phyloP scores from a whole-genome alignment of 192 early-diverging fungal genomes.

The Umbelopsis isabellina region DNA sequence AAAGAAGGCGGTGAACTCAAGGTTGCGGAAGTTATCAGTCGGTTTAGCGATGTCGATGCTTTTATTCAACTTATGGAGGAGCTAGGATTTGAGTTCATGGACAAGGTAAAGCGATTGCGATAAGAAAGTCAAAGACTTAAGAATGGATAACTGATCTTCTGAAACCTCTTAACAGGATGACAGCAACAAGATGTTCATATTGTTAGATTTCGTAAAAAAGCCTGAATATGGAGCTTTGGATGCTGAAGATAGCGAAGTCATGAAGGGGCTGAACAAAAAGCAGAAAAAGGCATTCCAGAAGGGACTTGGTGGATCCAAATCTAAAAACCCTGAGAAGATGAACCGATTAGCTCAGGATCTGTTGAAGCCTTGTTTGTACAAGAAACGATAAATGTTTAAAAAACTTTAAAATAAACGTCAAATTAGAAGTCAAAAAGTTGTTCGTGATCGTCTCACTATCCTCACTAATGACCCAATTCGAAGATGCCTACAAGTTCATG shows the following conservation, averaged over 20 bases:
- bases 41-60: constrained; percentile 77
- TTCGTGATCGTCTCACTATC: neutral
- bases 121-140: neutral
- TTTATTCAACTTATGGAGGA: constrained; percentile 74
- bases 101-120: constrained; percentile 51
- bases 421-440: neutral
- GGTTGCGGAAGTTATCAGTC: constrained; percentile 93
- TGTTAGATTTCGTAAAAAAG: constrained; percentile 81
- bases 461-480: neutral
- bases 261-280: constrained; percentile 40
- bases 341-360: constrained; percentile 48
- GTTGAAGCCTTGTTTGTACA: constrained; percentile 65
- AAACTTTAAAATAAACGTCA: neutral
- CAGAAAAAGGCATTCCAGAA: constrained; percentile 48
- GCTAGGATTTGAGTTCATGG: constrained; percentile 77
- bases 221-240: constrained; percentile 24
- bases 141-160: no score
- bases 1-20: constrained; percentile 82
- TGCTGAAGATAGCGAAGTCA: constrained; percentile 37
- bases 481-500: neutral
- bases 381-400: constrained; percentile 45
- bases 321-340: constrained; percentile 28
- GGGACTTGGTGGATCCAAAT: constrained; percentile 33
- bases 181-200: constrained; percentile 94
- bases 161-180: constrained; percentile 52